A percentile compares a stretch with the other conserved stretches of the same genome.
These are phyloP conservation scores for Dimocarpus longan DNA, from an alignment of 345 rosid species.

Conservation along the genomic window DNA sequence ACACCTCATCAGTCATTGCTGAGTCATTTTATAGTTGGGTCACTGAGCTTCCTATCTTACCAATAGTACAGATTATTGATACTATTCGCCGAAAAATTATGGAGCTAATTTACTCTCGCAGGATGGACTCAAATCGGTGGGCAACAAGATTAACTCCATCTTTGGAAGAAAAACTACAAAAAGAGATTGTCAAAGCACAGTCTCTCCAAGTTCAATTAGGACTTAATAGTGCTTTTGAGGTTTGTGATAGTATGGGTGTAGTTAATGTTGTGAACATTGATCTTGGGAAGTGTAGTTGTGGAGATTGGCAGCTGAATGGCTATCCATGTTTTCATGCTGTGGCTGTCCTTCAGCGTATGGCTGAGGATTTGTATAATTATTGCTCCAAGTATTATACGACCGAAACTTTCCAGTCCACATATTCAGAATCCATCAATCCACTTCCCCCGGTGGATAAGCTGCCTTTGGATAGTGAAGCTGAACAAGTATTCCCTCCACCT, in stretches of 20 bases:
- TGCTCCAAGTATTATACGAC: slow-evolving; percentile 50
- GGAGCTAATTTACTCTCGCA: slow-evolving; percentile 43
- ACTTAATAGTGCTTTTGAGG: slow-evolving; percentile 55
- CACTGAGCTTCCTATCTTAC: slow-evolving; percentile 31
- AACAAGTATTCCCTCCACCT: slow-evolving; percentile 47
- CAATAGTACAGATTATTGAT: slow-evolving; percentile 34
- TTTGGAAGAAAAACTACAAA: slow-evolving; percentile 45
- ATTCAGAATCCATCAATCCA: slow-evolving; percentile 48
- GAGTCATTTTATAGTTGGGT: slow-evolving; percentile 46
- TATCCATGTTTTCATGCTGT: slow-evolving; percentile 62
- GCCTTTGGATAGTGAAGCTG: slow-evolving; percentile 18
- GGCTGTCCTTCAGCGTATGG: slow-evolving; percentile 47
- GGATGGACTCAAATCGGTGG: slow-evolving; percentile 42
- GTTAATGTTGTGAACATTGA: slow-evolving; percentile 50
- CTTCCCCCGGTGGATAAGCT: slow-evolving; percentile 27
- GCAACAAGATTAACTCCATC: slow-evolving; percentile 49
- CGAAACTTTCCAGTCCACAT: slow-evolving; percentile 43
- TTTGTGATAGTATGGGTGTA: slow-evolving; percentile 40
- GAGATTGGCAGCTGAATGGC: slow-evolving; percentile 52
- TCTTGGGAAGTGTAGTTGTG: slow-evolving; percentile 51
- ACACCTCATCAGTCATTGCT: slow-evolving; percentile 35
- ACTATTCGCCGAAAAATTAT: slow-evolving; percentile 43
- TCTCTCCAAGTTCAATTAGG: slow-evolving; percentile 49
- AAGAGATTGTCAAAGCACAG: slow-evolving; percentile 33
- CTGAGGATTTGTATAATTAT: slow-evolving; percentile 39